These are phyloP conservation scores for Mycocentrospora acerina DNA, from an alignment of 2,329 filamentous ascomycete species.

Conservation along the genomic window DNA sequence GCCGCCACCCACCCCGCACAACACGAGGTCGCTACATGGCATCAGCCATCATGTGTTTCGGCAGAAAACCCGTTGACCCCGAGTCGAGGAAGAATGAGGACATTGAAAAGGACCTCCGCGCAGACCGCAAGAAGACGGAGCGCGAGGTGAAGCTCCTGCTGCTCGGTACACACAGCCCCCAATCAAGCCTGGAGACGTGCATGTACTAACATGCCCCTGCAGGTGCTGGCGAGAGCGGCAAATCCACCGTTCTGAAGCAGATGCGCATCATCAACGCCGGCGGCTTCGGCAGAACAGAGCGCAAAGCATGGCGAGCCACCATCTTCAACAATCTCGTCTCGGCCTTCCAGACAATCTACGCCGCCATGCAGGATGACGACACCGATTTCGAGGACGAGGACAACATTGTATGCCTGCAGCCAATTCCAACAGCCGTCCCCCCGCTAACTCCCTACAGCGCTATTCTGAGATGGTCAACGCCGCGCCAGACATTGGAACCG, in stretches of 20 bases:
- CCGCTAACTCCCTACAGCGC: conserved; percentile 56
- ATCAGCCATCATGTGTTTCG: conserved; percentile 54
- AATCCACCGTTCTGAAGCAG: conserved; percentile 96
- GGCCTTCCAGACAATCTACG: conserved; percentile 85
- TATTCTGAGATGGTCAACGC: conserved; percentile 75
- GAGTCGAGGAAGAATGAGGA: conserved; percentile 59
- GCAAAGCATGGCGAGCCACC: conserved; percentile 90
- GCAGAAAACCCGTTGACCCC: conserved; percentile 51
- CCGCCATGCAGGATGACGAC: conserved; percentile 84
- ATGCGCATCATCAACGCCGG: conserved; percentile 97
- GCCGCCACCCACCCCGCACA: conserved; percentile 4
- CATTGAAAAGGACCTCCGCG: conserved; percentile 81
- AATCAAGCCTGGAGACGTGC: neutral
- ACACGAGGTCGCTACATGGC: conserved; percentile 30
- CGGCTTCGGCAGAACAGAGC: conserved; percentile 86
- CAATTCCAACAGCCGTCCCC: conserved; percentile 7
- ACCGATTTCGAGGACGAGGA: conserved; percentile 76
- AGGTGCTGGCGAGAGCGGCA: conserved; percentile 95
- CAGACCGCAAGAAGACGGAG: conserved; percentile 82
- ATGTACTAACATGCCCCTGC: conserved; percentile 27
- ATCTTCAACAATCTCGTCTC: conserved; percentile 95
- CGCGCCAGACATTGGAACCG: conserved; percentile 78
- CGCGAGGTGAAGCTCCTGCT: conserved; percentile 93
- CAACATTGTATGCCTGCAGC: conserved; percentile 67
- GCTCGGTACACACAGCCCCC: conserved; percentile 69